phyloP scores from a whole-genome alignment of 495 filamentous ascomycete species.

The Copromyces sp. region DNA sequence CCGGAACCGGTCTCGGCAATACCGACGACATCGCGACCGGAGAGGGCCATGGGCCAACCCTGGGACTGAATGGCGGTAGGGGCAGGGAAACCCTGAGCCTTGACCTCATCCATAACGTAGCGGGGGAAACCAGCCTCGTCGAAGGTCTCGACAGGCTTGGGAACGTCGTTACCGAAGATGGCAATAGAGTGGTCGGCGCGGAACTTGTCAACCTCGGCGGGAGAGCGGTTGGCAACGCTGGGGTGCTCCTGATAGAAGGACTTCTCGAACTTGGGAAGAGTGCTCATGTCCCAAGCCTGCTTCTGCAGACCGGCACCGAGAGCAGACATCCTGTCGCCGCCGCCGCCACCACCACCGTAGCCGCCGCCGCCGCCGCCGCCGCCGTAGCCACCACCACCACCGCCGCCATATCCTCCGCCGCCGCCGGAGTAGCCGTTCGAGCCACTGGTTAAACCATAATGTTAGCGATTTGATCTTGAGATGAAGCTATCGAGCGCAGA shows the following conservation, averaged over 20 bases:
- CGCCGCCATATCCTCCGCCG: conserved; percentile 22
- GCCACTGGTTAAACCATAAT: conserved; percentile 12
- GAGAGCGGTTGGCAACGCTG: conserved; percentile 60
- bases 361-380: conserved; percentile 42
- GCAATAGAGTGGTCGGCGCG: conserved; percentile 71
- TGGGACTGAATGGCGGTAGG: conserved; percentile 96
- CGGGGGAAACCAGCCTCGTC: conserved; percentile 94
- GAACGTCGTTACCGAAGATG: conserved; percentile 65
- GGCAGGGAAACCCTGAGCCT: conserved; percentile 85
- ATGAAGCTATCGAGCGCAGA: conserved; percentile 1
- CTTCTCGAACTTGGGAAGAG: conserved; percentile 95
- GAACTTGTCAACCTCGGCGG: conserved; percentile 76
- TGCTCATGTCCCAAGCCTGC: conserved; percentile 72
- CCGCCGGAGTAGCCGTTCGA: conserved; percentile 25
- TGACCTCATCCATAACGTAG: conserved; percentile 97
- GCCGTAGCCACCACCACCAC: conserved; percentile 43
- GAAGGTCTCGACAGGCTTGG: conserved; percentile 89
- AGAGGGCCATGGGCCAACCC: conserved; percentile 98
- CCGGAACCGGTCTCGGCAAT: conserved; percentile 98
- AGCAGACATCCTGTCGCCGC: conserved; percentile 88
- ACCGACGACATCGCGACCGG: conserved; percentile 96
- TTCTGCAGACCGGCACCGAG: conserved; percentile 78
- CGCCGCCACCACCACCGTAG: conserved; percentile 47
- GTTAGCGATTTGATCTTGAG: conserved; percentile 21
- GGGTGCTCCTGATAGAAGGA: conserved; percentile 96